Conservation (phyloP, 805 yeast genomes). For the Brettanomyces anomalus region DNA sequence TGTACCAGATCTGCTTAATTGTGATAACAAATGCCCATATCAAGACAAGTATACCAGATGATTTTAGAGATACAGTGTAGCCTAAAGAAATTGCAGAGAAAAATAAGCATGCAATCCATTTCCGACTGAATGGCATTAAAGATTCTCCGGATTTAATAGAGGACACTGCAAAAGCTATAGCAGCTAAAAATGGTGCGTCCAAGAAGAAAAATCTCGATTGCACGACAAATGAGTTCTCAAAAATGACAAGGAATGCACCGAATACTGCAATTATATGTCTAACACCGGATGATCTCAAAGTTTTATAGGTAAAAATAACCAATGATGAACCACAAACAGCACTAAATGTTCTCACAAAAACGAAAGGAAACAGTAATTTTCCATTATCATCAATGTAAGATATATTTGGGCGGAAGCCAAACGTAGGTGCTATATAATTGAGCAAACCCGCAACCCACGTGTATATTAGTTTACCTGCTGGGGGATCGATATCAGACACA, state of each 20-base stretch:
- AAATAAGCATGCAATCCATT: conserved; percentile 46
- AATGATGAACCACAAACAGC: conserved; percentile 46
- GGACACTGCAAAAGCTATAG: conserved; percentile 35
- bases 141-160: conserved; percentile 17
- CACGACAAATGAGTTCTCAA: conserved; percentile 60
- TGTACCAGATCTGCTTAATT: conserved; percentile 51
- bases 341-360: conserved; percentile 48
- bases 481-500: conserved; percentile 76
- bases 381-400: conserved; percentile 2
- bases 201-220: conserved; percentile 47
- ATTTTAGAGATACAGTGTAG: conserved; percentile 51
- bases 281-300: conserved; percentile 48
- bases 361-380: conserved; percentile 34
- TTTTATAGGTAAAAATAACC: conserved; percentile 43
- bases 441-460: conserved; percentile 50
- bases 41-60: conserved; percentile 54
- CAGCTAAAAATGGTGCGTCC: conserved; percentile 37
- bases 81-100: conserved; percentile 45
- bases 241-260: conserved; percentile 41
- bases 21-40: conserved; percentile 15
- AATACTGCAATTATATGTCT: conserved; percentile 39
- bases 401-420: conserved; percentile 2
- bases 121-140: conserved; percentile 32
- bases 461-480: conserved; percentile 64
- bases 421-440: conserved; percentile 33